phyloP scores from a whole-genome alignment of 176 grass and related monocot genomes.

The Oryza glaberrima region DNA sequence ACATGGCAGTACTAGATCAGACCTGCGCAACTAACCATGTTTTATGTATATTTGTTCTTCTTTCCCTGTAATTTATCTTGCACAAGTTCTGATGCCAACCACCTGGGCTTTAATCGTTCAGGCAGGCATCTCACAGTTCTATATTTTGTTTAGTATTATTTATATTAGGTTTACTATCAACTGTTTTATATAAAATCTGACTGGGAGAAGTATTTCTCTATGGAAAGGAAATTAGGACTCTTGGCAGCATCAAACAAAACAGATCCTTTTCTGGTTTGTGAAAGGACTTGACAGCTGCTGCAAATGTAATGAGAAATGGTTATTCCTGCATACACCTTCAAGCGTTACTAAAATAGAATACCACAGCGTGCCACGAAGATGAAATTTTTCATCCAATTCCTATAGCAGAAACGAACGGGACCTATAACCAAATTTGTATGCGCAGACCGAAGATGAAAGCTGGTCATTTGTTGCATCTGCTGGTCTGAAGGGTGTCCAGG shows the following conservation, averaged over 20 bases:
- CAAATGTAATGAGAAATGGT: background rate
- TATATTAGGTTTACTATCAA: slow-evolving; percentile 16
- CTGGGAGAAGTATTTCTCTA: background rate
- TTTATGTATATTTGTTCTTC: slow-evolving; percentile 4
- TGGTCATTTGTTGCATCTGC: slow-evolving; percentile 70
- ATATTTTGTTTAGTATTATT: background rate
- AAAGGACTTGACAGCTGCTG: background rate
- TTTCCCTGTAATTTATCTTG: background rate
- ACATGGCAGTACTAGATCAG: background rate
- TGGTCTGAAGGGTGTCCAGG: slow-evolving; percentile 83
- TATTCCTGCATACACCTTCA: background rate
- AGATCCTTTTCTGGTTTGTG: background rate
- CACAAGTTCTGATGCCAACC: background rate
- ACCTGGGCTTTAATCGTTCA: background rate
- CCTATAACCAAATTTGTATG: slow-evolving; percentile 18
- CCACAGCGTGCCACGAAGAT: background rate
- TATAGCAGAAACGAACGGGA: too few species aligned
- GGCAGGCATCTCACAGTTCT: background rate
- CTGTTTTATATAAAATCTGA: background rate
- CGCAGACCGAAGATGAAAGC: slow-evolving; percentile 69
- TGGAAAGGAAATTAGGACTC: background rate
- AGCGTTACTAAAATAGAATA: background rate
- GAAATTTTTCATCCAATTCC: too few species aligned
- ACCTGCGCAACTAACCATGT: background rate
- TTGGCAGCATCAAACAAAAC: background rate